Evolutionary conservation across 2,329 filamentous ascomycete species (phyloP), one percentile per base, ranked within the genome.

Genomic region (Knufia petricola): DNA sequence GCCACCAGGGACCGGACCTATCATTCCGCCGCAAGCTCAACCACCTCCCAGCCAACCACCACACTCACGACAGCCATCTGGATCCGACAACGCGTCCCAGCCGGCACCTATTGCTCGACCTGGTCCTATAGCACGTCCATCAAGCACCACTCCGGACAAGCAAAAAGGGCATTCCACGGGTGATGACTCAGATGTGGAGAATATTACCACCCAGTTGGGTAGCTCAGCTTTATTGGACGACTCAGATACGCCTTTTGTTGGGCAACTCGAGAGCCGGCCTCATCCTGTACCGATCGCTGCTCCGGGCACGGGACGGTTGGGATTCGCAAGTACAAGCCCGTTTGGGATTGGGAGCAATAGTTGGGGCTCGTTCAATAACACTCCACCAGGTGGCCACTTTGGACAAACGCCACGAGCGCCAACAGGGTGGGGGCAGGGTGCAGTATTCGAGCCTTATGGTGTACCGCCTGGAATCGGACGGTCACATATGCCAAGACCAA

Each of bases 211-310:
- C 52, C 88, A 92, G 58, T 74, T 98, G 21, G 92, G 92, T 10
- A 96, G 90, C 65, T 89, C 87, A 59, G 92, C 89, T 10, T 72
- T 98, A 10, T 72, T 96, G 36, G 80, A 82, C 53, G 80, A 83
- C 40, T 83, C 83, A 52, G 88, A 94, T 61, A 69, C 81, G 65
- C 59, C 86, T 72, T 67, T 84, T 72, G 62, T 52, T 17, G 51
- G 50, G 7, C 51, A 50, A n/a, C n/a, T 50, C 6, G 55, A 59
- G 4, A 76, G 66, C 53, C 69, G 57, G 61, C 65, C 50, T 51
- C 67, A 20, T 65, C 51, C 54, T 17, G 44, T 52, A 36, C 66
- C 72, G 37, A 69, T 72, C 49, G 67, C 73, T 46, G 77, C 72
- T 41, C 74, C 74, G 28, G 72, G 73, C 2, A 77, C 76, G 4